phyloP scores from a whole-genome alignment of 768 basidiomycete species.

The Suillus subluteus region DNA sequence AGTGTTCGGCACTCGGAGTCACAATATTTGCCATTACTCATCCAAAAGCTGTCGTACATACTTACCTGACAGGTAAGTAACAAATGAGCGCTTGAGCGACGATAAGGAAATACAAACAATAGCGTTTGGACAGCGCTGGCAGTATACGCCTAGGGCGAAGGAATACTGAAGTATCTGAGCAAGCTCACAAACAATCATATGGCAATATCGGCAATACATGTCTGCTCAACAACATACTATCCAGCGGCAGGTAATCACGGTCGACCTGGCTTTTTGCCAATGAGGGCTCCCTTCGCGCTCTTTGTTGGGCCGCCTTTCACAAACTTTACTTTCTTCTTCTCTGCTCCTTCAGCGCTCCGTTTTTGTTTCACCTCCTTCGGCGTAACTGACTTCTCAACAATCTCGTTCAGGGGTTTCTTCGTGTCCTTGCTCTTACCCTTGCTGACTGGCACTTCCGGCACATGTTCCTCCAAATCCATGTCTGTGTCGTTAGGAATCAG shows the following conservation, averaged over 20 bases:
- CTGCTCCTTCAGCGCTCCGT: slow-evolving; percentile 42
- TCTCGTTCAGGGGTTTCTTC: slow-evolving; percentile 15
- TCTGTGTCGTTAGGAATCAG: not conserved
- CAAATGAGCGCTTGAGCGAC: not conserved
- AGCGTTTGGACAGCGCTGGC: not conserved
- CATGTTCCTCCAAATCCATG: not conserved
- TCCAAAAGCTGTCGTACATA: not conserved
- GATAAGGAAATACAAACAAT: not conserved
- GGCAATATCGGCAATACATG: not conserved
- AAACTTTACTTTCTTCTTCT: slow-evolving; percentile 62
- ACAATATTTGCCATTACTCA: not conserved
- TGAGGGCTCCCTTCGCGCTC: slow-evolving; percentile 56
- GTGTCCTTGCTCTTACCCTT: slow-evolving; percentile 9
- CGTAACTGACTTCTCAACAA: slow-evolving; percentile 38
- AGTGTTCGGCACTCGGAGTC: slow-evolving; percentile 20
- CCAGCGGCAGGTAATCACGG: slow-evolving; percentile 19
- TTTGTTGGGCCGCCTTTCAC: slow-evolving; percentile 42
- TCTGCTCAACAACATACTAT: not conserved
- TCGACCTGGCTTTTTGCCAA: slow-evolving; percentile 56
- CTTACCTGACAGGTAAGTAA: not conserved
- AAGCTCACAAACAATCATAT: not conserved
- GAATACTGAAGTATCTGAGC: too few species aligned
- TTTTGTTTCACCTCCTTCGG: slow-evolving; percentile 59
- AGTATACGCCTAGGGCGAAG: not conserved
- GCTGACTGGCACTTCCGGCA: not conserved